Evolutionary conservation across 805 yeast genomes (phyloP), one percentile per base, ranked within the genome.

Genomic region (Candida sonorensis): DNA sequence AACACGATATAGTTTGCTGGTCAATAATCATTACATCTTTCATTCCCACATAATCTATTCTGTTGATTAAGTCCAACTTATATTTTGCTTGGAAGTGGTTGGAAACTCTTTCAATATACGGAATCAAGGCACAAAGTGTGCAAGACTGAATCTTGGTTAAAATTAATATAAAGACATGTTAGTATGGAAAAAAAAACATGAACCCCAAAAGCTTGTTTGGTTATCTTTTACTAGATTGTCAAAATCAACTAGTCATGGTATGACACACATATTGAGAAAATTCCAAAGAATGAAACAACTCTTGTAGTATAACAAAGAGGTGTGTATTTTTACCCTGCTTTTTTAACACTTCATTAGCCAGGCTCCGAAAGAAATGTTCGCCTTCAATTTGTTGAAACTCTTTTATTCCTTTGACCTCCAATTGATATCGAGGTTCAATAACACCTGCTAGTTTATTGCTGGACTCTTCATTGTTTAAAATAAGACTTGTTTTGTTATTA

Each of bases 11-110:
- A 6, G 59, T 33, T 18, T 57, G 59, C 7, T 39, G 24, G 26
- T 59, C 61, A 16, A 61, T 33, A 23, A 40, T 42, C 50, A 60
- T 37, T 3, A 34, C 21, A 9, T 46, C 26, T 8, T 36, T 15
- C 2, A 41, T 10, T 9, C 26, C n/a, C 5, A 26, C 12, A 15
- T 32, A 23, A 7, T 34, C 27, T 22, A 44, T 20, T 2, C 10
- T 7, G 4, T 27, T 24, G 3, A 42, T 31, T 4, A 44, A 17
- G 14, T 40, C 39, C 3, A 26, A 4, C 10, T 27, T 33, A 5
- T 16, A 27, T 4, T 14, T 22, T 8, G 25, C 17, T n/a, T 13
- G 21, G 7, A 25, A 26, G 2, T 29, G 30, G 19, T 35, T 10
- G 10, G 26, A 11, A 1, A 33, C 4, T 9, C 32, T 22, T 2